A percentile compares a stretch with the other conserved stretches of the same genome.
These are phyloP conservation scores for Lactarius trivialis DNA, from an alignment of 768 basidiomycete genomes.

Conservation along the genomic window DNA sequence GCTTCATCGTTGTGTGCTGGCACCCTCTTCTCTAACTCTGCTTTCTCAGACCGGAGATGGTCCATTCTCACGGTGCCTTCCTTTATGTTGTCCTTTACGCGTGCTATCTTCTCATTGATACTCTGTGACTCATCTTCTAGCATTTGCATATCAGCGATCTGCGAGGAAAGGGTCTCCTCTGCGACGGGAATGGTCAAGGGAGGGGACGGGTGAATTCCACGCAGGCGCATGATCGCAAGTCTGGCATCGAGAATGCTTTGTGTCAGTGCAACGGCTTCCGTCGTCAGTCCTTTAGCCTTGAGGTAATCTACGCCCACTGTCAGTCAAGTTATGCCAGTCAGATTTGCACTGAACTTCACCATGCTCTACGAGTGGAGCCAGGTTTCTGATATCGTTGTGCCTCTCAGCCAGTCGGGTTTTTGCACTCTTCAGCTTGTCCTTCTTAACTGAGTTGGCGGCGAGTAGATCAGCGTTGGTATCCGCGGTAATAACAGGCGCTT, in stretches of 20 bases:
- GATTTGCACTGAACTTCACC: slow-evolving; percentile 32
- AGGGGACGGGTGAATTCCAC: slow-evolving; percentile 74
- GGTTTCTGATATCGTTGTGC: slow-evolving; percentile 51
- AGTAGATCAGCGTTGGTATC: slow-evolving; percentile 70
- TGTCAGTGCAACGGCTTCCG: slow-evolving; percentile 52
- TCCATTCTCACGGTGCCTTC: slow-evolving; percentile 49
- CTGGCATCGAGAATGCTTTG: slow-evolving; percentile 80
- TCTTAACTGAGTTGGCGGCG: slow-evolving; percentile 60
- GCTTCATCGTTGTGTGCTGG: slow-evolving; percentile 45
- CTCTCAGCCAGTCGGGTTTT: slow-evolving; percentile 59
- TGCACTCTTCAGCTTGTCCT: slow-evolving; percentile 54
- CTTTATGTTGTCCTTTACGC: slow-evolving; percentile 58
- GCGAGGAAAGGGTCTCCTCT: slow-evolving; percentile 62
- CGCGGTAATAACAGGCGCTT: slow-evolving; percentile 72
- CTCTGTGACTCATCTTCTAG: slow-evolving; percentile 58
- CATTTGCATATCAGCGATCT: slow-evolving; percentile 75
- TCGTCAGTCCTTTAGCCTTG: slow-evolving; percentile 45
- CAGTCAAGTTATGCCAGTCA: neutral
- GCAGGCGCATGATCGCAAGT: slow-evolving; percentile 69
- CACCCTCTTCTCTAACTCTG: slow-evolving; percentile 66
- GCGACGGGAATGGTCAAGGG: slow-evolving; percentile 74
- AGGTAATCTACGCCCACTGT: slow-evolving; percentile 44
- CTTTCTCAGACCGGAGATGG: slow-evolving; percentile 48
- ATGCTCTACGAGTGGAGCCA: slow-evolving; percentile 65
- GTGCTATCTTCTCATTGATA: slow-evolving; percentile 44